Base-by-base conservation (phyloP, 2,329 filamentous ascomycete genomes). In the Alternaria metachromatica region DNA sequence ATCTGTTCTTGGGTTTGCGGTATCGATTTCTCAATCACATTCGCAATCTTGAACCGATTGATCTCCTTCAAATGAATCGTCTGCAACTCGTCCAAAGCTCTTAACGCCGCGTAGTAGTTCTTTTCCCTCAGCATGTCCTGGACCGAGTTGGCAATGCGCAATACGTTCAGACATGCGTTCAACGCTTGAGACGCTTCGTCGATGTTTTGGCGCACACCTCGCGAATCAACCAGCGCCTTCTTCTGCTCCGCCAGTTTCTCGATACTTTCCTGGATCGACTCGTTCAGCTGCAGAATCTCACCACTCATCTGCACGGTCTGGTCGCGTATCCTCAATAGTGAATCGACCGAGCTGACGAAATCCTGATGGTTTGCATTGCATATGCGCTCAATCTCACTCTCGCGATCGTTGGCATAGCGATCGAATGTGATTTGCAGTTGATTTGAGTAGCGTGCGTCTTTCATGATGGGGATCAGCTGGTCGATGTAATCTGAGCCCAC, bases 351-450 rank as follows among this genome's bases (percentile, higher is more conserved):
- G 68, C 88, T 89, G 33, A 98, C 90, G 76, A 99, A 99, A 75
- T 97, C 96, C 76, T 98, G 95, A 76, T 99, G 96, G 74, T 97
- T 97, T 11, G 92, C 95, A 74, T 97, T 90, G 72, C 96, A 97
- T 72, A 98, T 96, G 21, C 89, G 89, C 82, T 99, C 96, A 69
- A 99, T 98, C 73, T 98, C 94, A 13, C 88, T 82, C 80, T 99
- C 96, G 64, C 94, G 90, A 50, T 96, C 92, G 70, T 91, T 90
- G 33, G 94, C 92, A 80, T 97, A 96, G 70, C 90, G 89, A 49
- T 90, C 88, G 60, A 97, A 85, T 64, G 92, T 92, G 72, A 94
- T 90, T 53, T 94, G 88, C 44, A 99, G 86, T 62, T 90, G 88
- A 76, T 92, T 90, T 59, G 92, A 89, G 72, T 89, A 86, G 66